phyloP scores from a whole-genome alignment of 768 basidiomycete genomes.

The Termitomyces bulborhizus region DNA sequence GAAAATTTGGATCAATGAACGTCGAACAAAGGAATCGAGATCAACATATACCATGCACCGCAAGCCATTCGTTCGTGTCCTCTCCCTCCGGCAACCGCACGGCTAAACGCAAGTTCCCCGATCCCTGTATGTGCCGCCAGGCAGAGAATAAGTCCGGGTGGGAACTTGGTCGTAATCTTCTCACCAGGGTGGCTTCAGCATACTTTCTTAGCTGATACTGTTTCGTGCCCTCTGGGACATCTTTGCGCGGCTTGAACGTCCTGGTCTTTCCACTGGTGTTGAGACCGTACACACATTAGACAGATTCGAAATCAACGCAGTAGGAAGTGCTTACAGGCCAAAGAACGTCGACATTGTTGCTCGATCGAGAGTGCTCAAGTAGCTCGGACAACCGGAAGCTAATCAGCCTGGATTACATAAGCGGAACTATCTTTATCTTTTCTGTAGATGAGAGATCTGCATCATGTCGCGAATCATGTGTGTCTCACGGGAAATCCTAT shows the following conservation, averaged over 20 bases:
- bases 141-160: not conserved
- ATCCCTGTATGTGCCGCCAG: constrained; percentile 53
- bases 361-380: too few relatives aligned
- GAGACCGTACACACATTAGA: not conserved
- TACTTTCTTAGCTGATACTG: constrained; percentile 98
- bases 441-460: not conserved
- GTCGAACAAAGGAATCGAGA: not conserved
- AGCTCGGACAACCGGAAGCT: not conserved
- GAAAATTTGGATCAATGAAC: not conserved
- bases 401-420: not conserved
- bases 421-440: not conserved
- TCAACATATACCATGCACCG: constrained; percentile 80
- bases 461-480: not conserved
- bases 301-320: not conserved
- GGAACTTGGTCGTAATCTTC: constrained; percentile 12
- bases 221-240: constrained; percentile 93
- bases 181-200: constrained; percentile 89
- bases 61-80: constrained; percentile 98
- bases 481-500: not conserved
- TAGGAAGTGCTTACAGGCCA: constrained; percentile 55
- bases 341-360: constrained; percentile 78
- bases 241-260: constrained; percentile 95
- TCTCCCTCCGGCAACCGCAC: constrained; percentile 96
- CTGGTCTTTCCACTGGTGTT: constrained; percentile 73
- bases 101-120: constrained; percentile 88